Evolutionary conservation across 176 grass and related monocot species (phyloP).

Genomic region (Cocos nucifera): DNA sequence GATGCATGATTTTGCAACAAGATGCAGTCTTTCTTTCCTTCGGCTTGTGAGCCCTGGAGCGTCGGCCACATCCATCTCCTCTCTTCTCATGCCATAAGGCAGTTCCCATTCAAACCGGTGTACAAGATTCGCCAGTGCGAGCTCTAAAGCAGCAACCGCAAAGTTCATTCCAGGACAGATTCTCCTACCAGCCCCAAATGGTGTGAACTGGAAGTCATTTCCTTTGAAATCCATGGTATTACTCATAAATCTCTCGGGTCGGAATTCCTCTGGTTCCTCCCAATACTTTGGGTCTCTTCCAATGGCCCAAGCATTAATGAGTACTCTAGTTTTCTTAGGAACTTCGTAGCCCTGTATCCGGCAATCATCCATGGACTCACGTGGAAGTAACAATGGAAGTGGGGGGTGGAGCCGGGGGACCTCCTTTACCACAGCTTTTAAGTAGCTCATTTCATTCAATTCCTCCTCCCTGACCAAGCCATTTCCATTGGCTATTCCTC

Average conservation of each 20-base stretch:
- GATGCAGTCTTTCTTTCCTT: background rate
- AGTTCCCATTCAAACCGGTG: background rate
- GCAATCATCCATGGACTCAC: background rate
- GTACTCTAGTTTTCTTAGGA: background rate
- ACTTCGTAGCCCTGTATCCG: background rate
- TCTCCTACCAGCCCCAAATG: background rate
- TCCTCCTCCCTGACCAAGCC: no score
- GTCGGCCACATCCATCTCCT: background rate
- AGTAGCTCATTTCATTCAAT: no score
- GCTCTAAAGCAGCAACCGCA: background rate
- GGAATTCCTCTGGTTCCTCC: background rate
- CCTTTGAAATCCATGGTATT: background rate
- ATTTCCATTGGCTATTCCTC: no score
- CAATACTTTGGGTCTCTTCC: background rate
- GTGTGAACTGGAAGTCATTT: background rate
- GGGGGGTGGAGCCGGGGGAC: background rate
- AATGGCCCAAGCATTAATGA: slow-evolving; percentile 10
- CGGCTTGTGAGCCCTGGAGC: background rate
- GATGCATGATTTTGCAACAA: background rate
- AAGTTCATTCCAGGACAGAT: background rate
- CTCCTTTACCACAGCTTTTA: background rate
- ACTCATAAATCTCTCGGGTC: background rate
- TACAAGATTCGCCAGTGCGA: slow-evolving; percentile 2
- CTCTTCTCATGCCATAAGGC: background rate
- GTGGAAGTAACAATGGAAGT: background rate